phyloP scores from a whole-genome alignment of 495 filamentous ascomycete species.

The Thozetella sp. region DNA sequence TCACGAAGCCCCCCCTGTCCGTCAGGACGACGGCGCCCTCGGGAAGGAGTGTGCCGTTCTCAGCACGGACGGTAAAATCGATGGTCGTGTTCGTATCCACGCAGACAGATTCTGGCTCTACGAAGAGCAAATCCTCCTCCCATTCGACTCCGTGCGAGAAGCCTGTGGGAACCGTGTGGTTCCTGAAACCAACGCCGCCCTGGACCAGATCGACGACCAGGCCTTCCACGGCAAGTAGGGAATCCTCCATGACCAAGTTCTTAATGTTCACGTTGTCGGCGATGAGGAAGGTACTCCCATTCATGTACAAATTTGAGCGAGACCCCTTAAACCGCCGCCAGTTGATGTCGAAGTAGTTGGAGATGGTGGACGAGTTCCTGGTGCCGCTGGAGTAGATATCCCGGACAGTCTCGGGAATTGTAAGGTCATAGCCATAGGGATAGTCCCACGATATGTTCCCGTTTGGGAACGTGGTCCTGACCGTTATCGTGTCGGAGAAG shows the following conservation, averaged over 20 bases:
- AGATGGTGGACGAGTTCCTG: background rate
- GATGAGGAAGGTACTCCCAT: background rate
- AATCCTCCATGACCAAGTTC: background rate
- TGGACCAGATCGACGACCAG: background rate
- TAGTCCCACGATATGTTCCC: background rate
- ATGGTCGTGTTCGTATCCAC: background rate
- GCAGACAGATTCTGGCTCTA: background rate
- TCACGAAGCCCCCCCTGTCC: constrained; percentile 42
- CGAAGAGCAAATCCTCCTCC: constrained; percentile 1
- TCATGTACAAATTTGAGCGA: background rate
- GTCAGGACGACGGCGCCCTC: constrained; percentile 25
- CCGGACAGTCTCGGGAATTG: background rate
- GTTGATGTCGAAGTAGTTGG: constrained; percentile 1
- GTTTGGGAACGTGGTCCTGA: background rate
- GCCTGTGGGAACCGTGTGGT: background rate
- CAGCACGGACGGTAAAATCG: background rate
- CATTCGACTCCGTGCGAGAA: background rate
- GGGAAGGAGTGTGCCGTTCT: background rate
- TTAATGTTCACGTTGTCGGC: background rate
- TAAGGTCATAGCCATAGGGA: background rate
- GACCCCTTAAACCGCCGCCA: background rate
- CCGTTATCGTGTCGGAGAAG: background rate
- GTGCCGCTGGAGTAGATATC: background rate
- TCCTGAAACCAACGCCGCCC: background rate
- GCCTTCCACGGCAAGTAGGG: background rate